Base-by-base conservation (phyloP, 2,329 filamentous ascomycete genomes). In the Pseudogymnoascus verrucosus region DNA sequence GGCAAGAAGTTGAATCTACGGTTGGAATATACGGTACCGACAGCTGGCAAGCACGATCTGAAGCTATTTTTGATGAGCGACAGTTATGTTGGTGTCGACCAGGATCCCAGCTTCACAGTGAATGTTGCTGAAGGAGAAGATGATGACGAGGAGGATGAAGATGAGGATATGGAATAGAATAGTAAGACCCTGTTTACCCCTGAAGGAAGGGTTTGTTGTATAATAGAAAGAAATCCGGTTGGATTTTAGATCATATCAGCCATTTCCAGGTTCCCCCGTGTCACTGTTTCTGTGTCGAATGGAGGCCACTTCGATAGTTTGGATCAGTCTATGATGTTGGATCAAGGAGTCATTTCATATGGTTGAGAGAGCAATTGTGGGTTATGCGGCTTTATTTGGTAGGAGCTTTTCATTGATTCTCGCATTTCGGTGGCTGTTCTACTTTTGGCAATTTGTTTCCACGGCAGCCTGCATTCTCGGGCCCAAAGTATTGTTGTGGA, bases 1-100 rank as follows among this genome's bases (percentile, higher is more conserved):
- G 89, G 87, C 42, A 84, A 84, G 69, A 87, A 89, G 73, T 78
- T 96, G 70, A 89, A 90, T 71, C 84, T 92, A 64, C 87, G 86
- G 72, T 79, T 99, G 67, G 93, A 98, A 77, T 96, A 93, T 75
- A 91, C 91, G 26, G 89, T 98, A 62, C 91, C 91, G 23, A 87
- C 85, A 66, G 83, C 91, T 26, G 95, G 95, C 61, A 84, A 91
- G 73, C 91, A 97, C 75, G 86, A 93, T 65, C 77, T 99, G 72
- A 97, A 93, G 75, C 80, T 98, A 67, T 96, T 91, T 78, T 80
- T 99, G 74, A 97, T 99, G 89, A 95, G 93, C 74, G 95, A 99
- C 78, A 93, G 90, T 75, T 99, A 99, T 75, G 84, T 97, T 37
- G 95, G 95, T 26, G 92, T 99, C 62, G 96, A 99, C 78, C 95